phyloP scores from a whole-genome alignment of 192 early-diverging fungal genomes.

The Diversispora eburnea region DNA sequence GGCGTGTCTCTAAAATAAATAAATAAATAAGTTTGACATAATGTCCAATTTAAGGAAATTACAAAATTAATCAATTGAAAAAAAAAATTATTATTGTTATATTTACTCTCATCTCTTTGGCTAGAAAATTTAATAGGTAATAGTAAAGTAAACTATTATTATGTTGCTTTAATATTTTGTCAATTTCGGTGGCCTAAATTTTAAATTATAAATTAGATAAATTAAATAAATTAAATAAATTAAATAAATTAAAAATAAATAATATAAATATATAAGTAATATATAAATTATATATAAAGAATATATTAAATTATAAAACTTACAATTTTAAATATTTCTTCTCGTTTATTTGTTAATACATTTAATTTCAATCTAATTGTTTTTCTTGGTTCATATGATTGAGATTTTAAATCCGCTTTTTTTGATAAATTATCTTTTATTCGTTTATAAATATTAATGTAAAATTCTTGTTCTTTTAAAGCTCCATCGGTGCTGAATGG shows the following conservation, averaged over 20 bases:
- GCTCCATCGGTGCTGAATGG: background rate
- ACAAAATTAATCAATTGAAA: background rate
- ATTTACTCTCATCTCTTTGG: background rate
- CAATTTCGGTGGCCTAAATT: background rate
- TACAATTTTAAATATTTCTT: constrained; percentile 2
- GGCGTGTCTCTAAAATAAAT: constrained; percentile 55
- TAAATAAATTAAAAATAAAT: background rate
- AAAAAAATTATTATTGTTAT: background rate
- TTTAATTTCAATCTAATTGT: background rate
- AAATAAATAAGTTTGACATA: background rate
- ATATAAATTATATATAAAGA: background rate
- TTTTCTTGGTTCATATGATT: background rate
- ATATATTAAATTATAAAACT: background rate
- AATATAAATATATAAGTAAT: background rate
- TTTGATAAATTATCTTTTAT: constrained; percentile 6
- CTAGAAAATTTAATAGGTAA: constrained; percentile 5
- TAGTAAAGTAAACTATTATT: constrained; percentile 11
- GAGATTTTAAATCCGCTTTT: background rate
- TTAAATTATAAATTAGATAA: background rate
- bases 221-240: background rate
- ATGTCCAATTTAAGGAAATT: background rate
- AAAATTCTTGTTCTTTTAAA: constrained; percentile 4
- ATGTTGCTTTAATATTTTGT: background rate
- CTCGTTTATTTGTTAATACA: background rate
- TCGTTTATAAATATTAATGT: background rate